Percentiles rank a stretch among this genome's conserved stretches.
These are phyloP conservation scores for Venturia oleaginea DNA, from an alignment of 2,329 filamentous ascomycete genomes.

Conservation along the genomic window DNA sequence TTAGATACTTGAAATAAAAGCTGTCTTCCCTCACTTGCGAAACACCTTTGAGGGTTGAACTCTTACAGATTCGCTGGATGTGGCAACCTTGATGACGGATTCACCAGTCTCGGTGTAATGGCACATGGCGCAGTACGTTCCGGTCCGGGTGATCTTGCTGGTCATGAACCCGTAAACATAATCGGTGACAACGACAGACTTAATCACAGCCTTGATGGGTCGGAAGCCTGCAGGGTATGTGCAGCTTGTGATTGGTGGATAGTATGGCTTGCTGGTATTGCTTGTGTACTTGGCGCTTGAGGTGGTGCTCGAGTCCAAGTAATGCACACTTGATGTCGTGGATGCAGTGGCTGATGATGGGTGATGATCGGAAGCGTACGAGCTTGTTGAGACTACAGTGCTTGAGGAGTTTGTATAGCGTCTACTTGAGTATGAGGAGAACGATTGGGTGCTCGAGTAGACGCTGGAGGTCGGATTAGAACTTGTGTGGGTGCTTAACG, in stretches of 20 bases:
- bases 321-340: background rate
- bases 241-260: background rate
- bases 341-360: background rate
- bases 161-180: slow-evolving; percentile 12
- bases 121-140: slow-evolving; percentile 11
- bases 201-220: slow-evolving; percentile 8
- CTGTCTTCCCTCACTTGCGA: no score
- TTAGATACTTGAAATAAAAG: no score
- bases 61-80: background rate
- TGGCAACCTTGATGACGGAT: background rate
- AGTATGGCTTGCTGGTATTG: background rate
- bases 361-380: background rate
- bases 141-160: slow-evolving; percentile 8
- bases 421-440: background rate
- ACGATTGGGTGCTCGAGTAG: no score
- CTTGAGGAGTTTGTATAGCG: background rate
- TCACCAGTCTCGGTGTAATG: slow-evolving; percentile 9
- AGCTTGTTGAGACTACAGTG: background rate
- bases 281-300: background rate
- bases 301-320: background rate
- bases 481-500: background rate
- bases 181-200: background rate
- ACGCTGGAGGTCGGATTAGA: no score
- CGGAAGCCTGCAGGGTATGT: background rate
- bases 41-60: no score